Evolutionary conservation across 192 early-diverging fungal genomes (phyloP).

Genomic region (Backusella macrospora): DNA sequence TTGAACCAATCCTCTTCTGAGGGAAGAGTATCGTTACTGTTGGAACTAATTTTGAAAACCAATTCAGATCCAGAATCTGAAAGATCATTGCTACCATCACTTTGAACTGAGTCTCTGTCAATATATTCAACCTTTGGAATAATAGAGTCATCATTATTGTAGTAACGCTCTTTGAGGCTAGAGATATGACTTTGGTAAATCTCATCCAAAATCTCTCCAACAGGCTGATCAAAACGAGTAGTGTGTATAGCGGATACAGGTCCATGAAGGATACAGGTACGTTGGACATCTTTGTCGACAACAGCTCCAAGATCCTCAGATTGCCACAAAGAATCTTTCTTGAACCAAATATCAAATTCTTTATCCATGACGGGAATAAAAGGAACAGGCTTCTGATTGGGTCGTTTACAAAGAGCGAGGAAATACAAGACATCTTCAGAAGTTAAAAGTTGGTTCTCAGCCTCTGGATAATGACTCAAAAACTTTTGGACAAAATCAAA

Average conservation of each 20-base stretch:
- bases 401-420: constrained; percentile 70
- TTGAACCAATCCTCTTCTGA: constrained; percentile 68
- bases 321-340: constrained; percentile 91
- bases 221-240: constrained; percentile 78
- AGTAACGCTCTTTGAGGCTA: constrained; percentile 70
- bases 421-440: constrained; percentile 89
- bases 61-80: constrained; percentile 43
- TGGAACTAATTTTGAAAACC: constrained; percentile 62
- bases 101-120: constrained; percentile 48
- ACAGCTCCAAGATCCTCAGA: constrained; percentile 85
- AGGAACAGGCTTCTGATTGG: constrained; percentile 84
- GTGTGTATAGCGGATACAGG: constrained; percentile 79
- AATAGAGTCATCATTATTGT: constrained; percentile 55
- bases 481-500: constrained; percentile 66
- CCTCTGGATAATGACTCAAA: constrained; percentile 68
- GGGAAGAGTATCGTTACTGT: constrained; percentile 56
- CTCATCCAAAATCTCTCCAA: constrained; percentile 83
- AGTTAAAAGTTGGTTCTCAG: constrained; percentile 72
- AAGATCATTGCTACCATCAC: constrained; percentile 43
- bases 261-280: constrained; percentile 88
- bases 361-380: constrained; percentile 87
- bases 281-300: constrained; percentile 81
- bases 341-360: constrained; percentile 88
- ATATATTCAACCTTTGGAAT: constrained; percentile 86
- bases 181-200: constrained; percentile 84